Evolutionary conservation across 2,329 filamentous ascomycete genomes (phyloP), one percentile per base, ranked within the genome.

Genomic region (Fusarium buxicola): DNA sequence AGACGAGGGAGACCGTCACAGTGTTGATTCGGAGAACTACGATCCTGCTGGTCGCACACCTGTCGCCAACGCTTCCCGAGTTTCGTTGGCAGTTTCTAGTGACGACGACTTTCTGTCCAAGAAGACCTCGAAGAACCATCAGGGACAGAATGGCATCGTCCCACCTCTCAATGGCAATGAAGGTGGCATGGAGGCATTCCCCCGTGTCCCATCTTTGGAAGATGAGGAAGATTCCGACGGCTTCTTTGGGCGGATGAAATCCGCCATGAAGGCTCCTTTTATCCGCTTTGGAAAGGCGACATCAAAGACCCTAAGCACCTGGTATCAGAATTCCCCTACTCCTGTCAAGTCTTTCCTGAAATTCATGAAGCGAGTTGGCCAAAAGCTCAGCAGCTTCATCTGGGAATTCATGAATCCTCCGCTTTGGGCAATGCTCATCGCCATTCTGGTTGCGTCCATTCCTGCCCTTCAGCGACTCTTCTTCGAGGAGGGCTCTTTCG

Each of bases 391-490:
- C 66, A 78, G 78, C 44, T 93, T 93, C 48, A 74, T 94, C 11
- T 95, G 91, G 91, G 90, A 91, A 43, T 97, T 97, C 76, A 98
- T 99, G 94, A 98, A 98, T 77, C 94, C 95, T 36, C 95, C 95
- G 1, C 87, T 99, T 24, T 98, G 94, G 93, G 94, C 95, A 27
- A 98, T 99, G 95, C 81, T 98, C 30, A 81, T 89, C 34, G 92
- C 95, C n/a, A 89, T 98, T 40, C 79, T 97, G 46, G 91, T 99
- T 7, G 95, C 95, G 3, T 96, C 93, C 1, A 86, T 97, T 7
- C 95, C 95, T 0, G 73, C 81, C 1, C 84, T 99, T 8, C 94
- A 99, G 75, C 81, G 84, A 35, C 79, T 95, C 15, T 97, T 99
- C 80, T 99, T 98, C 77, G 84, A 89, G 48, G 88, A 93, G 32